Conservation (phyloP, 2,329 filamentous ascomycete species). For the Pseudogymnoascus sp. region DNA sequence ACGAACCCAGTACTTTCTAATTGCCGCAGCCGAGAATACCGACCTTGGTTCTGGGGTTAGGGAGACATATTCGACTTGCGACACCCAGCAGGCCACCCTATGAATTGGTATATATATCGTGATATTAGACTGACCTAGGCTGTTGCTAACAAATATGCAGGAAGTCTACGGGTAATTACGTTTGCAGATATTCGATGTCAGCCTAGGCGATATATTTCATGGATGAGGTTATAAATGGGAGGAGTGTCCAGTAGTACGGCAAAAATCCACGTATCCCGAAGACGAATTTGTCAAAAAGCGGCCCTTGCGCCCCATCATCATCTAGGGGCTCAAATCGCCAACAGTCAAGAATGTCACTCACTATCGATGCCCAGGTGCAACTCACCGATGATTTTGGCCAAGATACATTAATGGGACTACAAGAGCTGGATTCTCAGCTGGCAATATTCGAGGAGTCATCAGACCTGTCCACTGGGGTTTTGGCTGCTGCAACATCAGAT, state of each 20-base stretch:
- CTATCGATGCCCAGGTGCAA: slow-evolving; percentile 27
- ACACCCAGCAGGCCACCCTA: neutral
- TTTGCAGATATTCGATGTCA: slow-evolving; percentile 17
- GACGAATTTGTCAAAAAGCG: slow-evolving; percentile 19
- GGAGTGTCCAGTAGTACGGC: slow-evolving; percentile 20
- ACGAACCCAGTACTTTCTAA: neutral
- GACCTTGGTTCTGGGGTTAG: neutral
- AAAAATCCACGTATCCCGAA: slow-evolving; percentile 24
- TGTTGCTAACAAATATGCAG: neutral
- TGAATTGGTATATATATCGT: slow-evolving; percentile 7
- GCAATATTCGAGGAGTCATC: slow-evolving; percentile 27
- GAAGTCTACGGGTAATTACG: slow-evolving; percentile 9
- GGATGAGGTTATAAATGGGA: slow-evolving; percentile 22
- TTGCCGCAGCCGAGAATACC: slow-evolving; percentile 4
- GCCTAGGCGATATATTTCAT: slow-evolving; percentile 14
- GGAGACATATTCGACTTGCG: neutral
- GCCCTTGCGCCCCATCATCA: neutral
- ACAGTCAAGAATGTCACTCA: slow-evolving; percentile 28
- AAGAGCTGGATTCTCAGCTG: slow-evolving; percentile 31
- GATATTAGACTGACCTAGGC: slow-evolving; percentile 6
- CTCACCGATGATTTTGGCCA: slow-evolving; percentile 29
- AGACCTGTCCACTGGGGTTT: slow-evolving; percentile 11
- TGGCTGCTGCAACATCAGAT: slow-evolving; percentile 1
- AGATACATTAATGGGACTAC: slow-evolving; percentile 27
- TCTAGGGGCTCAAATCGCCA: slow-evolving; percentile 22